Conservation (phyloP, 2,329 filamentous ascomycete genomes). For the Stachybotrys echinatus region DNA sequence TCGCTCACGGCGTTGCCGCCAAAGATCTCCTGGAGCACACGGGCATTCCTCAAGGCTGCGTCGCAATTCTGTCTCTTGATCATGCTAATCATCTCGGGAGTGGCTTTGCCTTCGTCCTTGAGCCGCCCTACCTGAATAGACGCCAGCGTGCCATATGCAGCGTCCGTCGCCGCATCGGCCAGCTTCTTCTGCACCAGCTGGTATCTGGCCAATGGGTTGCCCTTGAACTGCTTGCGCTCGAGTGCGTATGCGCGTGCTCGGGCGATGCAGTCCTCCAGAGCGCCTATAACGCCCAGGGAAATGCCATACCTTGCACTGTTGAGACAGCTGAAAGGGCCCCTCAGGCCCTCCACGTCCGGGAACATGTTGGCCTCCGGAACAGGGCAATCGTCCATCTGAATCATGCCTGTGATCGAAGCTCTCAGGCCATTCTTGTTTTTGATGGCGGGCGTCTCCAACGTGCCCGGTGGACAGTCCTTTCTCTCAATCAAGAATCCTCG, state of each 20-base stretch:
- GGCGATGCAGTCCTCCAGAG: constrained; percentile 83
- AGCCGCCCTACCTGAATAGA: constrained; percentile 85
- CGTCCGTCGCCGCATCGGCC: constrained; percentile 86
- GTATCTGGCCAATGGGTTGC: constrained; percentile 90
- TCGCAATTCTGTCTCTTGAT: constrained; percentile 98
- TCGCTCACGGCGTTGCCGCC: constrained; percentile 98
- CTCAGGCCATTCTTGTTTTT: constrained; percentile 94
- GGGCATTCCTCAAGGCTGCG: constrained; percentile 71
- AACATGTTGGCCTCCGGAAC: constrained; percentile 93
- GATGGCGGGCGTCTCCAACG: constrained; percentile 83
- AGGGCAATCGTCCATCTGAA: constrained; percentile 86
- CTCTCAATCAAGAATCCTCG: constrained; percentile 88
- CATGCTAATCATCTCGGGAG: constrained; percentile 95
- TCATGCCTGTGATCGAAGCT: constrained; percentile 96
- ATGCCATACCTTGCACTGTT: constrained; percentile 94
- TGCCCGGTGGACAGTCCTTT: constrained; percentile 77
- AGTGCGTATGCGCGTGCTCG: constrained; percentile 82
- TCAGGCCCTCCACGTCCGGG: constrained; percentile 78
- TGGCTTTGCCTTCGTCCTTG: constrained; percentile 83
- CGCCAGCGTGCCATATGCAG: constrained; percentile 84
- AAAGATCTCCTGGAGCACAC: constrained; percentile 88
- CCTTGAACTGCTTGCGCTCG: constrained; percentile 93
- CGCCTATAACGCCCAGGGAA: constrained; percentile 88
- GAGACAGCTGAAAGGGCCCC: constrained; percentile 86
- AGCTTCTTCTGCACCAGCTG: constrained; percentile 98